Evolutionary conservation across 352 stramenopile species (phyloP), one percentile per base, ranked within the genome.

Genomic region (Globisporangium solare): DNA sequence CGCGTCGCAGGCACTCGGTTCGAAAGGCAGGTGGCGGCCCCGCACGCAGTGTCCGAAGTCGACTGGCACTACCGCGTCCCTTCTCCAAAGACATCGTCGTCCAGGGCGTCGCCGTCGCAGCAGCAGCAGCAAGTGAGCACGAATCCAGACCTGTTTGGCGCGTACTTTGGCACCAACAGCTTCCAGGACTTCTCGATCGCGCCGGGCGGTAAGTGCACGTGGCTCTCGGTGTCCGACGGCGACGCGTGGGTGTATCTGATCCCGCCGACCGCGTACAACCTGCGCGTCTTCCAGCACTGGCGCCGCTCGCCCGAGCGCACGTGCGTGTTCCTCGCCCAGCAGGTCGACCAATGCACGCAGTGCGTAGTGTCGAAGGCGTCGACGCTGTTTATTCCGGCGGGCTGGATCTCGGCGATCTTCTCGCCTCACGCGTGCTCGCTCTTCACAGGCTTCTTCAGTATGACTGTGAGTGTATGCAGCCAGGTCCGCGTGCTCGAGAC

Each of bases 331-430:
- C 70, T 95, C 27, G 71, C 67, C 0, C 79, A 93, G 42, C 71
- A 67, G 37, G 73, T 89, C 40, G 76, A 88, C 41, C 76, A 81
- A 10, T 95, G 85, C 62, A 89, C 83, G 61, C 88, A 87, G 51
- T 83, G 69, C 54, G 68, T 74, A 11, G 67, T 95, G 20, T 63
- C 50, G 61, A 59, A 66, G n/a, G 66, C 64, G 0, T 69, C 70
- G 48, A 77, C 78, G 17, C 41, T 95, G 8, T 47, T 90, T 6
- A 51, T 95, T 0, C 85, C 85, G 0, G 66, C 79, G 20, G 82
- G 83, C 3, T 94, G 79, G 79, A 73, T 89, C 12, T 83, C 76
- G 54, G 83, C 83, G n/a, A 48, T 89, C 15, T 95, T 74, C 61
- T 64, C 68, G 8, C 67, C 73, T 12, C 58, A 79, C 11, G 72